Base-by-base conservation (phyloP, 2,329 filamentous ascomycete species). In the Blastomyces gilchristii region DNA sequence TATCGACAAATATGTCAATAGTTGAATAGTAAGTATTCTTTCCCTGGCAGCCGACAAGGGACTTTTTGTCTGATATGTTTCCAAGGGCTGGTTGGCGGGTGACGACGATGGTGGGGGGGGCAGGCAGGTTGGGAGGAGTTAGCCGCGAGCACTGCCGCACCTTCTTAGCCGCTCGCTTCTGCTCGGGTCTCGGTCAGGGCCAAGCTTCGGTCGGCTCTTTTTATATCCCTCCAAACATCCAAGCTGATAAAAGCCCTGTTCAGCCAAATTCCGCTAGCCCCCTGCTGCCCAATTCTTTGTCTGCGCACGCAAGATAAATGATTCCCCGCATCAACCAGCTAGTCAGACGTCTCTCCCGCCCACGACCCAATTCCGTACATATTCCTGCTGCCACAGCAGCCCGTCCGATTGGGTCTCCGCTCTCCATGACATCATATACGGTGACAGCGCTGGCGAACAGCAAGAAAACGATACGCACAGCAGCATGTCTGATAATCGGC, bases 401-500 rank as follows among this genome's bases (percentile, higher is more conserved):
- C 37, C 61, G 62, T 53, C 62, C 65, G 22, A 63, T 69, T 57
- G 65, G 65, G 63, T 60, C 25, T 63, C 69, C 64, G 37, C 63
- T 68, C 64, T 72, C 70, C 62, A 79, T 79, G 77, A 77, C 77
- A 77, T 78, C 77, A 77, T 76, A 73, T 63, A 67, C 68, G 0
- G 60, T 60, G 39, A 67, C 68, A 63, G 68, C 68, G 61, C 64
- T 69, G 58, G 68, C 68, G 57, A 74, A 71, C 58, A 69, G 68
- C 67, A 71, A 70, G 60, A 80, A 86, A 71, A 86, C 83, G 65
- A 95, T 97, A 69, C 87, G 91, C 72, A 97, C 92, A 57, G 94
- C 93, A 12, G 93, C 89, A 63, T 96, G 91, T 75, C 78, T 97
- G 67, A 91, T 99, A 65, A 97, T 99, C 70, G 93, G 93, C n/a